Evolutionary conservation across 768 basidiomycete species (phyloP).

Genomic region (Rubroboletus satanas): DNA sequence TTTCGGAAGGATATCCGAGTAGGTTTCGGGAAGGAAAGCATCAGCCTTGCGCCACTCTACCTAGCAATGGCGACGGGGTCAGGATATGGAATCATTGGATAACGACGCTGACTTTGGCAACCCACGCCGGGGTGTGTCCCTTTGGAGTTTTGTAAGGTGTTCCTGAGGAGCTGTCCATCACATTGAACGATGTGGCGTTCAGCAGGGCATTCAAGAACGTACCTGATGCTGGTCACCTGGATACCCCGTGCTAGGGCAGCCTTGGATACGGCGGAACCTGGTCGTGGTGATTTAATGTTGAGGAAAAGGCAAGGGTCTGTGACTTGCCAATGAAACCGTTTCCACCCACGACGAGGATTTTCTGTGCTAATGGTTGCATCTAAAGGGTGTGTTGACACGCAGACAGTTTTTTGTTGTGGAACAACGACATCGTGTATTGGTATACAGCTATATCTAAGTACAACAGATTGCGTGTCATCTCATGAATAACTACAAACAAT

Average conservation of each 20-base stretch:
- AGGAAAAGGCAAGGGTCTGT: background rate
- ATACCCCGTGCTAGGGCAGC: constrained; percentile 81
- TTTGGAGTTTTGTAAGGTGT: constrained; percentile 82
- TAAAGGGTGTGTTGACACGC: background rate
- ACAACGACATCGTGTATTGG: background rate
- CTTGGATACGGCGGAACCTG: constrained; percentile 92
- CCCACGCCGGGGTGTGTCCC: constrained; percentile 88
- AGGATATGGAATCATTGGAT: constrained; percentile 4
- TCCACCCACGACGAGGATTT: constrained; percentile 93
- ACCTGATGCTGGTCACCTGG: constrained; percentile 90
- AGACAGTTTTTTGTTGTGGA: background rate
- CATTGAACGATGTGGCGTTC: background rate
- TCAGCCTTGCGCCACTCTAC: constrained; percentile 87
- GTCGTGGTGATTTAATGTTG: constrained; percentile 1
- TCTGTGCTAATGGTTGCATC: constrained; percentile 39
- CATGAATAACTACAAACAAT: constrained; percentile 4
- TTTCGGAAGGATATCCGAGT: constrained; percentile 60
- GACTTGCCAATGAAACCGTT: constrained; percentile 90
- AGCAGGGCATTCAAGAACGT: background rate
- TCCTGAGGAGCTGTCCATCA: constrained; percentile 71
- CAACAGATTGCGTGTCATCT: background rate
- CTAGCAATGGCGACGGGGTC: constrained; percentile 35
- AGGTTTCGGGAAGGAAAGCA: constrained; percentile 73
- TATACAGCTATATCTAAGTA: constrained; percentile 1
- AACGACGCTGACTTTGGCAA: constrained; percentile 51